Percentiles rank a stretch among this genome's conserved stretches.
Evolutionary conservation across 495 filamentous ascomycete genomes (phyloP).

Genomic region (Aspergillus affinis): DNA sequence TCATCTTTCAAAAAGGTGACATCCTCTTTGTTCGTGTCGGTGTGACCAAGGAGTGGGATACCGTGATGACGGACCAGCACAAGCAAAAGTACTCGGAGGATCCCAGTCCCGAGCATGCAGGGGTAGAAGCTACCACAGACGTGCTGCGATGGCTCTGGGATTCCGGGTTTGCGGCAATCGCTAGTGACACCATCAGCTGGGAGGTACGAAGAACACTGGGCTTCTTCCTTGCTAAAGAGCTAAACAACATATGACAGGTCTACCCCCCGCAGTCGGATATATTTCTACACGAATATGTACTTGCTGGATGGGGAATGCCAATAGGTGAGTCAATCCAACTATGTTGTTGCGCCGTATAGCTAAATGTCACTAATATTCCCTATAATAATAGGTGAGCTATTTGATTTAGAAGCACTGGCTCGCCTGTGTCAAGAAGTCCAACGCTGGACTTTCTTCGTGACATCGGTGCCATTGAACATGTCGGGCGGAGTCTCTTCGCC

Average conservation of each 20-base stretch:
- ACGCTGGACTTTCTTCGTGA: slow-evolving; percentile 56
- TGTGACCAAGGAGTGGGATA: slow-evolving; percentile 43
- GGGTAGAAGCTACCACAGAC: slow-evolving; percentile 43
- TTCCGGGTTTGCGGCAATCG: slow-evolving; percentile 50
- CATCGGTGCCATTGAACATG: slow-evolving; percentile 53
- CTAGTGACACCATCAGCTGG: slow-evolving; percentile 48
- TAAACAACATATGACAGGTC: slow-evolving; percentile 20
- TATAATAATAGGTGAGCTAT: slow-evolving; percentile 46
- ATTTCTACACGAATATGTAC: slow-evolving; percentile 51
- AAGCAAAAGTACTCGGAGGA: slow-evolving; percentile 32
- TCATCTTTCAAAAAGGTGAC: slow-evolving; percentile 48
- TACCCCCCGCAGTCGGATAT: slow-evolving; percentile 36
- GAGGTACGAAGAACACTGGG: slow-evolving; percentile 30
- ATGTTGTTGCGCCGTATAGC: no score
- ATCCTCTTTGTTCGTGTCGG: slow-evolving; percentile 55
- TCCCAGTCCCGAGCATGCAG: slow-evolving; percentile 32
- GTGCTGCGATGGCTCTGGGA: slow-evolving; percentile 50
- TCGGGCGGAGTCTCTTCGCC: slow-evolving; percentile 52
- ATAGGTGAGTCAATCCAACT: slow-evolving; percentile 38
- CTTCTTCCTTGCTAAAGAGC: no score
- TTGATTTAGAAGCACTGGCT: slow-evolving; percentile 52
- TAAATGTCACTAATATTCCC: slow-evolving; percentile 8
- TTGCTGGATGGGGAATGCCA: slow-evolving; percentile 57
- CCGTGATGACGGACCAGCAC: slow-evolving; percentile 35
- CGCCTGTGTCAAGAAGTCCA: slow-evolving; percentile 40